Percentiles rank a stretch among this genome's conserved stretches.
Conservation (phyloP, 2,329 filamentous ascomycete genomes). For the Penicillium glabrum region DNA sequence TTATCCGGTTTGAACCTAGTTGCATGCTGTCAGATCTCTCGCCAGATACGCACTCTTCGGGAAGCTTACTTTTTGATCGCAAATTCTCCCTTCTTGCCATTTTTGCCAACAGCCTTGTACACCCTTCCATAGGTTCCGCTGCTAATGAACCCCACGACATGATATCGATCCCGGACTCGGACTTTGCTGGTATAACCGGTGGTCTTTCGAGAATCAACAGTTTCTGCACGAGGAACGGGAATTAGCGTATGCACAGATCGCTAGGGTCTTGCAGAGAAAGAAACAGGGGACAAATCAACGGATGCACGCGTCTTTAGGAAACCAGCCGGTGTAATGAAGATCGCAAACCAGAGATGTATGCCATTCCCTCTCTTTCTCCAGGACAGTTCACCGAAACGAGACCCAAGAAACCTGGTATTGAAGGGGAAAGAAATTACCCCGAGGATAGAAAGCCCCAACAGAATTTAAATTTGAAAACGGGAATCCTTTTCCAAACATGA, state of each 20-base stretch:
- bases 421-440: conserved; percentile 36
- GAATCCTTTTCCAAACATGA: conserved; percentile 43
- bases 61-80: conserved; percentile 86
- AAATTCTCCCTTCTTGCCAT: conserved; percentile 76
- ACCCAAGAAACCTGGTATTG: neutral
- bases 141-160: conserved; percentile 96
- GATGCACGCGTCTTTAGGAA: conserved; percentile 15
- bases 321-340: conserved; percentile 8
- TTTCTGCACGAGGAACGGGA: conserved; percentile 26
- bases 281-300: conserved; percentile 17
- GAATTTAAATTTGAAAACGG: conserved; percentile 39
- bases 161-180: conserved; percentile 87
- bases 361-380: conserved; percentile 1
- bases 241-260: conserved; percentile 24
- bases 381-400: neutral
- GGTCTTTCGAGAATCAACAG: conserved; percentile 41
- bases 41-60: neutral
- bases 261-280: conserved; percentile 9
- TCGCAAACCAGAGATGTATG: conserved; percentile 11
- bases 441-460: conserved; percentile 40
- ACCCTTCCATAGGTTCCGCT: conserved; percentile 97
- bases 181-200: conserved; percentile 68
- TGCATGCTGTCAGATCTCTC: conserved; percentile 28
- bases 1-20: conserved; percentile 90
- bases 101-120: conserved; percentile 85